These are phyloP conservation scores for Stemphylium lycopersici DNA, from an alignment of 2,329 filamentous ascomycete genomes.

Conservation along the genomic window DNA sequence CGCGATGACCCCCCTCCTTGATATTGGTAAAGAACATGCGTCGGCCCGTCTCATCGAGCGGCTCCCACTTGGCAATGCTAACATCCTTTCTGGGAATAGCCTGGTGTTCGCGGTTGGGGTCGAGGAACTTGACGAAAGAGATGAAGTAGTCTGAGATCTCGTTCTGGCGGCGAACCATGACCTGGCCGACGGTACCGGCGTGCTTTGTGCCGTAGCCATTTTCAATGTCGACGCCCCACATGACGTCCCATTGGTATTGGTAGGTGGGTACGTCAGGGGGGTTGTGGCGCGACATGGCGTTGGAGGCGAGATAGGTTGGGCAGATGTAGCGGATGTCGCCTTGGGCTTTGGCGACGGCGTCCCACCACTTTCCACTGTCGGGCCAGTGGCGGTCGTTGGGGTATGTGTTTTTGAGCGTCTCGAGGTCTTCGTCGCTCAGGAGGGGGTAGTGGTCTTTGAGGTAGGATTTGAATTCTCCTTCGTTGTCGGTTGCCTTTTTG, in stretches of 20 bases:
- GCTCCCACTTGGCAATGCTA: slow-evolving; percentile 28
- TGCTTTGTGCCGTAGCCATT: slow-evolving; percentile 45
- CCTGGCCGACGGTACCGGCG: slow-evolving; percentile 41
- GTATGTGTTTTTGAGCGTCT: slow-evolving; percentile 32
- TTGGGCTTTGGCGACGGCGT: slow-evolving; percentile 42
- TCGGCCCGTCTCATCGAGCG: slow-evolving; percentile 26
- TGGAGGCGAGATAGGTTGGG: slow-evolving; percentile 40
- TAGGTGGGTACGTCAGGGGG: slow-evolving; percentile 32
- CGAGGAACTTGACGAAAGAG: slow-evolving; percentile 40
- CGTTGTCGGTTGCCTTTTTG: slow-evolving; percentile 43
- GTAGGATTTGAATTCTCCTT: slow-evolving; percentile 47
- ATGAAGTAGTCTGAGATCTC: slow-evolving; percentile 43
- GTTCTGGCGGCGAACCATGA: slow-evolving; percentile 38
- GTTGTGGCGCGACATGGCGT: slow-evolving; percentile 40
- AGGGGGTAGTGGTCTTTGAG: slow-evolving; percentile 52
- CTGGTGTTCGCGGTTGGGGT: slow-evolving; percentile 35
- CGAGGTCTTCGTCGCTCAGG: slow-evolving; percentile 59
- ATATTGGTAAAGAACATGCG: slow-evolving; percentile 42
- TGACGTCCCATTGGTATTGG: slow-evolving; percentile 46
- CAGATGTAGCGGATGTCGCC: slow-evolving; percentile 46
- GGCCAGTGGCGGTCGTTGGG: slow-evolving; percentile 45
- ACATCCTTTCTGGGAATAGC: slow-evolving; percentile 1
- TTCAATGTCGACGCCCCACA: slow-evolving; percentile 36
- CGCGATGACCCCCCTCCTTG: slow-evolving; percentile 30
- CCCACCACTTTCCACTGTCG: slow-evolving; percentile 41